Conservation (phyloP, 331 rosid species). For the Cucumis variabilis region DNA sequence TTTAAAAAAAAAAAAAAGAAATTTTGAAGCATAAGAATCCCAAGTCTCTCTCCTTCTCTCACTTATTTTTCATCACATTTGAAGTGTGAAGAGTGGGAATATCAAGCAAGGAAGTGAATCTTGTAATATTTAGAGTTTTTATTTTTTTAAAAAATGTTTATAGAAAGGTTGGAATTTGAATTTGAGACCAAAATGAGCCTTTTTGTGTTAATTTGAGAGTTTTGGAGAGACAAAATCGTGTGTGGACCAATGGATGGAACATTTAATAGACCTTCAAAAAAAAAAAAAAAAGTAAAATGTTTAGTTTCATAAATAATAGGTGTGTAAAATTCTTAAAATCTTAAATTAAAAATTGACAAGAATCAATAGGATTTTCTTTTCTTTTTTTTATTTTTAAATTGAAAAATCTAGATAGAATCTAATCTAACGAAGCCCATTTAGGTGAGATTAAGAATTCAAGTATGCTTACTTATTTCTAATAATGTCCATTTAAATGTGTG, state of each 20-base stretch:
- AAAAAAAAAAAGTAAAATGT: background rate
- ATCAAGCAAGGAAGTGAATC: conserved; percentile 10
- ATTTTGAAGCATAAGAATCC: background rate
- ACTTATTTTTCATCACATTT: background rate
- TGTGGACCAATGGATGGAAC: background rate
- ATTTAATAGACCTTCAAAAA: background rate
- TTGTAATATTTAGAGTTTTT: background rate
- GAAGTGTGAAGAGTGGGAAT: conserved; percentile 23
- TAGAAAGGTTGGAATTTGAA: background rate
- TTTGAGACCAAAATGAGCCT: conserved; percentile 22
- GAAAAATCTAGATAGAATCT: background rate
- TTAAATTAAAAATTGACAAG: background rate
- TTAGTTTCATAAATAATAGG: background rate
- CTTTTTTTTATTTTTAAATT: background rate
- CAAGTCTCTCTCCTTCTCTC: background rate
- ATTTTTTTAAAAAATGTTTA: background rate
- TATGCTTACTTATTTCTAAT: background rate
- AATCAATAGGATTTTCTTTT: background rate
- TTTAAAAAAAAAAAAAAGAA: background rate
- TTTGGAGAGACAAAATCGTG: background rate
- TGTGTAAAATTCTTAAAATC: background rate
- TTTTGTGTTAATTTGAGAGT: background rate
- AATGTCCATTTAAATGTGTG: background rate
- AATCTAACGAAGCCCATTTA: background rate
- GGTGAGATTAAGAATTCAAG: background rate